A percentile compares a stretch with the other conserved stretches of the same genome.
Evolutionary conservation across 2,329 filamentous ascomycete species (phyloP).

Genomic region (Calonectria fujianensis): DNA sequence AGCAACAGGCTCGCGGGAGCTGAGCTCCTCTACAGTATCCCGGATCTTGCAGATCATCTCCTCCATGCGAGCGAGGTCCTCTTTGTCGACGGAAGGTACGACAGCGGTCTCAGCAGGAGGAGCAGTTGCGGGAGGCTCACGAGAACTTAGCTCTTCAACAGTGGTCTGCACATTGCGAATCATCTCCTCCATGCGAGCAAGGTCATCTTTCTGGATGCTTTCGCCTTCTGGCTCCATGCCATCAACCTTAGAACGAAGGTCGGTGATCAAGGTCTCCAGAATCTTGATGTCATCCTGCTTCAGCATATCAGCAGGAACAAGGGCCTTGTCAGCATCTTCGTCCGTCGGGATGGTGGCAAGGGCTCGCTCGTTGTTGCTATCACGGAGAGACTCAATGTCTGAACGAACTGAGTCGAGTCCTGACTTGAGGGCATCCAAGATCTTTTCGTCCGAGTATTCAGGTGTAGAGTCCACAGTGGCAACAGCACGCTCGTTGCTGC

Average conservation of each 20-base stretch:
- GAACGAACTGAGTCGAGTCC: constrained; percentile 82
- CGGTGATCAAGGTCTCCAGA: constrained; percentile 87
- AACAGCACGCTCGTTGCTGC: constrained; percentile 78
- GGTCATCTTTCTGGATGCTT: constrained; percentile 70
- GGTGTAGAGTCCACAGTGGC: constrained; percentile 63
- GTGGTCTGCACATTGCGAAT: constrained; percentile 68
- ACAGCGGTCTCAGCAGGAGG: constrained; percentile 56
- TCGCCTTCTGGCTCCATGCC: constrained; percentile 59
- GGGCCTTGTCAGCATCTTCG: constrained; percentile 51
- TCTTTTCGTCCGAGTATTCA: constrained; percentile 75
- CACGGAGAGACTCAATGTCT: constrained; percentile 85
- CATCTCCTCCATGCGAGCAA: constrained; percentile 73
- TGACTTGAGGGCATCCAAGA: constrained; percentile 88
- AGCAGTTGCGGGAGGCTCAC: constrained; percentile 51
- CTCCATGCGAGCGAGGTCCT: constrained; percentile 62
- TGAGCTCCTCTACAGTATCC: constrained; percentile 68
- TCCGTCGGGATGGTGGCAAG: constrained; percentile 63
- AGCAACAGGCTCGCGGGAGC: constrained; percentile 55
- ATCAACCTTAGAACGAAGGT: constrained; percentile 90
- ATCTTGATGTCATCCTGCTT: constrained; percentile 87
- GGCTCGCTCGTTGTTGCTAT: constrained; percentile 67
- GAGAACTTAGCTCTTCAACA: constrained; percentile 66
- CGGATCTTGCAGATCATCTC: constrained; percentile 70
- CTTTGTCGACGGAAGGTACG: not conserved
- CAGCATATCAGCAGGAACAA: constrained; percentile 69